Conservation (phyloP, 2,329 filamentous ascomycete genomes). For the Cephalotrichum gorgonifer region DNA sequence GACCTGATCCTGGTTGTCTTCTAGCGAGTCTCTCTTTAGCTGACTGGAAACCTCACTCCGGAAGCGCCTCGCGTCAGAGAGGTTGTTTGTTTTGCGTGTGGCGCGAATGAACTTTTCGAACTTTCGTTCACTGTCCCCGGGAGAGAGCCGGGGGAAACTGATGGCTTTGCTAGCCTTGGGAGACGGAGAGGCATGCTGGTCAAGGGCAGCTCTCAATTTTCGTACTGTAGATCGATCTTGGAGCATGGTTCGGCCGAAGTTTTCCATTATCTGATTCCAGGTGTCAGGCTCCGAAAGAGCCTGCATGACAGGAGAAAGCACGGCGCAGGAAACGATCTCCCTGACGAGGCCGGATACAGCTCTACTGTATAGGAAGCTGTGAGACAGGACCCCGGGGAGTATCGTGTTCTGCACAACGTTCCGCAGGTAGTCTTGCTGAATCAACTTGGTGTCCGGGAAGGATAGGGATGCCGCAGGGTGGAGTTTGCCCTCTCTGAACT, state of each 20-base stretch:
- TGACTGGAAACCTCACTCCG: slow-evolving; percentile 89
- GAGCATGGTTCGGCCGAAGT: slow-evolving; percentile 72
- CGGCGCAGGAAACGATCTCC: slow-evolving; percentile 88
- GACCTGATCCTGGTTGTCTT: slow-evolving; percentile 71
- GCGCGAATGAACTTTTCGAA: slow-evolving; percentile 92
- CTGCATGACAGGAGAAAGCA: slow-evolving; percentile 71
- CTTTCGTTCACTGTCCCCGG: slow-evolving; percentile 77
- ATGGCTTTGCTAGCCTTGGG: slow-evolving; percentile 54
- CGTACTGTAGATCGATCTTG: slow-evolving; percentile 94
- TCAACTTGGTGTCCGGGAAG: slow-evolving; percentile 71
- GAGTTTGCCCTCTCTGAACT: slow-evolving; percentile 79
- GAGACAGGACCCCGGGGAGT: slow-evolving; percentile 64
- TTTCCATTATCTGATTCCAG: slow-evolving; percentile 96
- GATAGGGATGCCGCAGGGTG: slow-evolving; percentile 77
- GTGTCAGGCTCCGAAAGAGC: slow-evolving; percentile 84
- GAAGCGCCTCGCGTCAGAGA: slow-evolving; percentile 87
- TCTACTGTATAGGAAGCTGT: slow-evolving; percentile 64
- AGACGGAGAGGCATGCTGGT: slow-evolving; percentile 83
- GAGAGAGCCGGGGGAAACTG: slow-evolving; percentile 67
- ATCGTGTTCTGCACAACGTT: slow-evolving; percentile 56
- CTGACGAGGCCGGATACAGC: slow-evolving; percentile 71
- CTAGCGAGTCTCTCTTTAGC: slow-evolving; percentile 69
- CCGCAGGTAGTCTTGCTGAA: slow-evolving; percentile 83
- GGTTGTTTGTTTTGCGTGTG: slow-evolving; percentile 77
- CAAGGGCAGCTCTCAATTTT: slow-evolving; percentile 80